phyloP scores from a whole-genome alignment of 2,329 filamentous ascomycete genomes.

The Aspergillus tanneri region DNA sequence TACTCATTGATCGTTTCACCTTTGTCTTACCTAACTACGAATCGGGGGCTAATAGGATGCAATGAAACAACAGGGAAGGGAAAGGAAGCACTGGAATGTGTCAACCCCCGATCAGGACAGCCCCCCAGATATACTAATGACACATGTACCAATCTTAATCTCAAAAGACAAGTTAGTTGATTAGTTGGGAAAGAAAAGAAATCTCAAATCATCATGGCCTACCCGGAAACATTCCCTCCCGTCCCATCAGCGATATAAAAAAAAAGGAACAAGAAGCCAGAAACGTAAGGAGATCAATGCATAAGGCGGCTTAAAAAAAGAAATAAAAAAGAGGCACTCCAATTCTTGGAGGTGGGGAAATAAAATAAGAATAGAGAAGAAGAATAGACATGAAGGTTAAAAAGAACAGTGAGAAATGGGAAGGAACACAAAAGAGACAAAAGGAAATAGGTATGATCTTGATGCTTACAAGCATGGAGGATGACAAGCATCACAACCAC shows the following conservation, averaged over 20 bases:
- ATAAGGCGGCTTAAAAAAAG: slow-evolving; percentile 20
- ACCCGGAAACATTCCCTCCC: slow-evolving; percentile 27
- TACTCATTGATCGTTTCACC: neutral
- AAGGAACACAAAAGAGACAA: slow-evolving; percentile 31
- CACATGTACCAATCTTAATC: slow-evolving; percentile 19
- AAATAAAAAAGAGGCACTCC: slow-evolving; percentile 12
- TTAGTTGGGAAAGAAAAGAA: slow-evolving; percentile 23
- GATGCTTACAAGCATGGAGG: neutral
- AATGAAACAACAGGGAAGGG: too few species aligned
- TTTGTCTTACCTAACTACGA: neutral
- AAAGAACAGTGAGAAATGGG: slow-evolving; percentile 30
- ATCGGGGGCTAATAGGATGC: too few species aligned
- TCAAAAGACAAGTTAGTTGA: slow-evolving; percentile 18
- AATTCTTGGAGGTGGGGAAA: neutral
- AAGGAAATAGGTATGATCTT: slow-evolving; percentile 14
- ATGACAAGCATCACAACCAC: neutral
- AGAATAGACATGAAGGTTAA: slow-evolving; percentile 7
- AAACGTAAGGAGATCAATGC: slow-evolving; percentile 27
- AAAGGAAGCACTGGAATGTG: slow-evolving; percentile 14
- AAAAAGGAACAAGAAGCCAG: neutral
- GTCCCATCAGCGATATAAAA: slow-evolving; percentile 23
- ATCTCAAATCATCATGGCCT: slow-evolving; percentile 29
- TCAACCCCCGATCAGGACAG: slow-evolving; percentile 18
- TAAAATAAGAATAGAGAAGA: slow-evolving; percentile 9
- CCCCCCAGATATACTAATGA: slow-evolving; percentile 22